Evolutionary conservation across 75 land plant genomes (phyloP).

Genomic region (Ceratopteris richardii): DNA sequence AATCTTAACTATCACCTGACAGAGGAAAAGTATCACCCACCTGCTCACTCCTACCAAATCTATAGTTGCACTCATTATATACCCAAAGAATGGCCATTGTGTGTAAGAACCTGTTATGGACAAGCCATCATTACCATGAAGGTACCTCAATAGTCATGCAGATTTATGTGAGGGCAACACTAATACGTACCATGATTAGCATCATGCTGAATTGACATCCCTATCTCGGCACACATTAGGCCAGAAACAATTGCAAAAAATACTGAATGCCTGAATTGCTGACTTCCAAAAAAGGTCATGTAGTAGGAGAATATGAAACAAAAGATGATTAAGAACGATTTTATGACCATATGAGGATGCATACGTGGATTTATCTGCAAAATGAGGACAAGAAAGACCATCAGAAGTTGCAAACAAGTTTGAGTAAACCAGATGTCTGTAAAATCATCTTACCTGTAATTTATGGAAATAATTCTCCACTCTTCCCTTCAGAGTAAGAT

Average conservation of each 20-base stretch:
- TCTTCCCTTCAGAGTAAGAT: constrained; percentile 30
- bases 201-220: constrained; percentile 40
- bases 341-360: constrained; percentile 42
- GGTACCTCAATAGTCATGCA: no score
- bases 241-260: constrained; percentile 27
- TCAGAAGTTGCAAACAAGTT: no score
- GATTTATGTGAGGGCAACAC: no score
- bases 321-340: constrained; percentile 23
- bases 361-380: constrained; percentile 33
- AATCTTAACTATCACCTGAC: no score
- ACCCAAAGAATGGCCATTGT: constrained; percentile 16
- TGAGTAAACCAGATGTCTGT: no score
- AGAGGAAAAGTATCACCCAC: constrained; percentile 1
- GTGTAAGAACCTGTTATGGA: constrained; percentile 26
- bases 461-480: constrained; percentile 35
- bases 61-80: constrained; percentile 36
- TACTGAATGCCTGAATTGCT: constrained; percentile 21
- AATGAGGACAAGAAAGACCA: no score
- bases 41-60: constrained; percentile 48
- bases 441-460: constrained; percentile 15
- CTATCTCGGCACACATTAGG: constrained; percentile 36
- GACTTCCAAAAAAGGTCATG: constrained; percentile 23
- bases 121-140: no score
- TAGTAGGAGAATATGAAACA: constrained; percentile 31
- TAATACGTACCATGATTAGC: constrained; percentile 35